phyloP scores from a whole-genome alignment of 139 green algal species.

The Chlorella sp. region DNA sequence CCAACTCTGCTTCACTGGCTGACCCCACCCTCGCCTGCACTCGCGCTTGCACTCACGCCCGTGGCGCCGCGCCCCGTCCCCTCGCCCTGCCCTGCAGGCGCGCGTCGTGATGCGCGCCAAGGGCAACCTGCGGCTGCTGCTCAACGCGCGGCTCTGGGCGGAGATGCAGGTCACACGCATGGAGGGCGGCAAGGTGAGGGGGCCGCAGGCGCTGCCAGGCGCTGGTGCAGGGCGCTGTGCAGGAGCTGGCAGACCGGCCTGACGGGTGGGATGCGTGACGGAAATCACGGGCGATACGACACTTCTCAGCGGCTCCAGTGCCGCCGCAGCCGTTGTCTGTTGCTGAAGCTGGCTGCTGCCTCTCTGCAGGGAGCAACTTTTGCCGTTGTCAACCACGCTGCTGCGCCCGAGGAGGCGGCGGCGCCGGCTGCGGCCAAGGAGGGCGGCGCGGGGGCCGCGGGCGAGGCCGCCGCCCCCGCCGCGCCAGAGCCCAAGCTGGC shows the following conservation, averaged over 20 bases:
- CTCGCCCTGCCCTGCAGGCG: slow-evolving; percentile 28
- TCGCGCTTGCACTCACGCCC: background rate
- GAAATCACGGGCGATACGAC: no score
- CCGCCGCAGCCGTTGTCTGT: no score
- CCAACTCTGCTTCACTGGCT: no score
- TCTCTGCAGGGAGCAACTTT: slow-evolving; percentile 71
- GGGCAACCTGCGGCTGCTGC: slow-evolving; percentile 85
- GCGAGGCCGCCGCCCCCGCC: background rate
- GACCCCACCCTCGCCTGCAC: no score
- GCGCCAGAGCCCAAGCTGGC: slow-evolving; percentile 19
- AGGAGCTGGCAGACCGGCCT: no score
- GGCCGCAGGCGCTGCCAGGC: no score
- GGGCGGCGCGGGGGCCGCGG: background rate
- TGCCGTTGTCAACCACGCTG: slow-evolving; percentile 70
- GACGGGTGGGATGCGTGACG: no score
- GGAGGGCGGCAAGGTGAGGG: slow-evolving; percentile 65
- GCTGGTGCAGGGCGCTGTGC: no score
- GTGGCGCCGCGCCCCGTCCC: background rate
- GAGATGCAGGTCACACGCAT: slow-evolving; percentile 81
- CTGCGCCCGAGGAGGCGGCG: background rate
- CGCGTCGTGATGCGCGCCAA: slow-evolving; percentile 91
- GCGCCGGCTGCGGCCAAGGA: slow-evolving; percentile 23
- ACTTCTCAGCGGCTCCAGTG: no score
- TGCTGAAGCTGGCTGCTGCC: background rate
- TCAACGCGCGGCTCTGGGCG: slow-evolving; percentile 87